Evolutionary conservation across 805 yeast species (phyloP).

Genomic region (Yarrowia alimentaria): DNA sequence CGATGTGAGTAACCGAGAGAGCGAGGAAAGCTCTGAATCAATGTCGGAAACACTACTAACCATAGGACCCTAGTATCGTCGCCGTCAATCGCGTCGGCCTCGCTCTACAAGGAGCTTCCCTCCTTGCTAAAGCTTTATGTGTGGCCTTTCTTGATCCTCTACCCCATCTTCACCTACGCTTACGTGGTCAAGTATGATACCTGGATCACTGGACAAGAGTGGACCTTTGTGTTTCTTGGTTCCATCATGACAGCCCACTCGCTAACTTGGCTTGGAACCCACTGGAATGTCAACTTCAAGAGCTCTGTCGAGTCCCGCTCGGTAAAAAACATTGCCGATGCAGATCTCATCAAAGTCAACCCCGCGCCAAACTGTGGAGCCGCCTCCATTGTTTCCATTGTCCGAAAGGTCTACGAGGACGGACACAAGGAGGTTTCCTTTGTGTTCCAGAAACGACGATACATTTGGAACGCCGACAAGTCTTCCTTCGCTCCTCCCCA

Average conservation of each 20-base stretch:
- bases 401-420: conserved; percentile 49
- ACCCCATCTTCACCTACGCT: conserved; percentile 68
- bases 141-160: conserved; percentile 70
- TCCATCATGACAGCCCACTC: conserved; percentile 69
- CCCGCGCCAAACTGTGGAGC: conserved; percentile 87
- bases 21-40: background rate
- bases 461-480: conserved; percentile 58
- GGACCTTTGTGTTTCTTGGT: conserved; percentile 90
- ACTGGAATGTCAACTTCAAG: conserved; percentile 78
- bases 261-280: conserved; percentile 84
- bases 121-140: conserved; percentile 66
- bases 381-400: conserved; percentile 70
- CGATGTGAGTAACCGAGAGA: conserved; percentile 10
- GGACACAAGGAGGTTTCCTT: conserved; percentile 68
- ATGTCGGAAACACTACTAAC: background rate
- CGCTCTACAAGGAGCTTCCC: conserved; percentile 69
- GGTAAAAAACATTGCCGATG: conserved; percentile 56
- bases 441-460: conserved; percentile 88
- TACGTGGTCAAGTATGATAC: conserved; percentile 69
- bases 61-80: conserved; percentile 55
- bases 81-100: conserved; percentile 68
- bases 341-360: conserved; percentile 67
- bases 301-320: conserved; percentile 64
- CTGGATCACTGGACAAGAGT: conserved; percentile 84
- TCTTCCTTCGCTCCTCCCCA: conserved; percentile 74